Evolutionary conservation across 2,329 filamentous ascomycete genomes (phyloP), one percentile per base, ranked within the genome.

Genomic region (Balansia obtecta): DNA sequence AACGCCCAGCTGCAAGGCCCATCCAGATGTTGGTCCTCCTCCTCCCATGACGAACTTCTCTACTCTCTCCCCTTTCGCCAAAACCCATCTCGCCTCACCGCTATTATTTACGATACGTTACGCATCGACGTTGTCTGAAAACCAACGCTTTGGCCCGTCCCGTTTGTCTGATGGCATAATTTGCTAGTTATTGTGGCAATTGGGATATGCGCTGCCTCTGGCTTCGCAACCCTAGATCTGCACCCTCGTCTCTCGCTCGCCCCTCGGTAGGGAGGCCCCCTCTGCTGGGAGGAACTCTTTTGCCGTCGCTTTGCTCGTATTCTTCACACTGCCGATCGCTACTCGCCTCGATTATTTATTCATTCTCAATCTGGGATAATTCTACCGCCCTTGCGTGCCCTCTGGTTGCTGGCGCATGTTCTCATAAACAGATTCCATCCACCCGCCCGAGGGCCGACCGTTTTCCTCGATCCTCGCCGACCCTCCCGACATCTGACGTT

Each of bases 201-300:
- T 68, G 65, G 65, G 62, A 65, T 56, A 60, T 65, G 65, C 62
- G 63, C 65, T 65, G 59, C 56, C 59, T 56, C 57, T 61, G 65
- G 60, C 60, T 59, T 63, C 58, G 57, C 60, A 59, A 57, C 58
- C 57, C 57, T 54, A 58, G 60, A 61, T 57, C 57, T 63, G 55
- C 47, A 46, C 46, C 50, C 30, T 49, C 20, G 33, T 52, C 49
- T 38, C 47, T 47, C 39, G 30, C 20, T 40, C 48, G 27, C 46
- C 45, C 44, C 50, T 52, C 52, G 48, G 41, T 41, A 22, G 22
- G 20, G 45, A 45, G 27, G 27, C 48, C 45, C 40, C 27, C 42
- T 46, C 43, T 30, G 40, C 48, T 40, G 41, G 13, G 43, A 12
- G 34, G 27, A 22, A 15, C 15, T 44, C 48, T 34, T 30, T 6